These are phyloP conservation scores for Artemisia tridentata DNA, from an alignment of 129 eudicot species.

Conservation along the genomic window DNA sequence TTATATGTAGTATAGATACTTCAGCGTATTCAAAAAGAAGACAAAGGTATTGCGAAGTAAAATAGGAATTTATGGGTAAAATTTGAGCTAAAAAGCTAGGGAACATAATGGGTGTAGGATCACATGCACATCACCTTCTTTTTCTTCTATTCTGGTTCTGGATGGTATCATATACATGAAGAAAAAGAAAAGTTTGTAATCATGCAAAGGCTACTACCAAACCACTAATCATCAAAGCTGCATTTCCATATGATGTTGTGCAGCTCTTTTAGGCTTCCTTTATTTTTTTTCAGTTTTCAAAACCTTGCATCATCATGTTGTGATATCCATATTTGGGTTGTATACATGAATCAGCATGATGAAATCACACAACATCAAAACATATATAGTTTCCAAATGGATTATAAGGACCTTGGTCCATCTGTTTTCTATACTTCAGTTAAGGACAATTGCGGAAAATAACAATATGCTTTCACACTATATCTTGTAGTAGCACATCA, in stretches of 20 bases:
- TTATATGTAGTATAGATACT: too few species aligned
- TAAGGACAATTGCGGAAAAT: too few species aligned
- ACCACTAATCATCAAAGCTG: slow-evolving; percentile 33
- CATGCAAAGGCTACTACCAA: slow-evolving; percentile 34
- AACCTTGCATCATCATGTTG: slow-evolving; percentile 26
- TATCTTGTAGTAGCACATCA: too few species aligned
- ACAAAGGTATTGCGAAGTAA: slow-evolving; percentile 11
- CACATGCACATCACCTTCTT: slow-evolving; percentile 77
- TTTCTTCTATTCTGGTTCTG: slow-evolving; percentile 52
- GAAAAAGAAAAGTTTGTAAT: slow-evolving; percentile 34
- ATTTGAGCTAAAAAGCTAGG: slow-evolving; percentile 36
- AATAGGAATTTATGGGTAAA: slow-evolving; percentile 9
- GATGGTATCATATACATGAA: slow-evolving; percentile 44
- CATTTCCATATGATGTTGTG: slow-evolving; percentile 24
- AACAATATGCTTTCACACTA: too few species aligned
- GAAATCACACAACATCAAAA: slow-evolving; percentile 23
- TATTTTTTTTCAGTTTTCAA: slow-evolving; percentile 5
- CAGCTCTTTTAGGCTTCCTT: slow-evolving; percentile 28
- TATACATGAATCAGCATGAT: slow-evolving; percentile 31
- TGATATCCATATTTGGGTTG: slow-evolving; percentile 8
- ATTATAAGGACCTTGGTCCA: neutral
- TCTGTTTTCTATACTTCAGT: too few species aligned
- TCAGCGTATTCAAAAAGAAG: neutral
- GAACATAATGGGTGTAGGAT: slow-evolving; percentile 65
- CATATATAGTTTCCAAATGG: neutral